Evolutionary conservation across 495 filamentous ascomycete species (phyloP).

Genomic region (Hypoxylon rickii): DNA sequence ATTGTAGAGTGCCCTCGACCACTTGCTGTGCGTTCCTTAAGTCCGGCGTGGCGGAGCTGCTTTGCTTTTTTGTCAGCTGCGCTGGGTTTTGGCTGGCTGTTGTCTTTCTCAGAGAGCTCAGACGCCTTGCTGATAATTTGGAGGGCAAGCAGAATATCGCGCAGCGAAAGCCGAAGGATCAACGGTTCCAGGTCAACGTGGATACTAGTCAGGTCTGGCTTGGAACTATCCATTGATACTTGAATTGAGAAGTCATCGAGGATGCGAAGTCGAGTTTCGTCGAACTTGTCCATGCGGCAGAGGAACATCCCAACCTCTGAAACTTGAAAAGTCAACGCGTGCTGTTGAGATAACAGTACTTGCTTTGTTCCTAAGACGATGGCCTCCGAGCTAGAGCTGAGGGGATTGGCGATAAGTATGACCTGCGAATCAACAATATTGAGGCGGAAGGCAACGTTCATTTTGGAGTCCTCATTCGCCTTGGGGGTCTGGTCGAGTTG

Average conservation of each 20-base stretch:
- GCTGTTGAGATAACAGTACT: constrained; percentile 88
- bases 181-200: constrained; percentile 87
- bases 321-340: constrained; percentile 89
- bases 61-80: constrained; percentile 62
- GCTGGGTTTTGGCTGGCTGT: constrained; percentile 43
- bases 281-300: constrained; percentile 96
- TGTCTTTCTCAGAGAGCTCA: constrained; percentile 71
- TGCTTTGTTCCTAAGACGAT: constrained; percentile 96
- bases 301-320: constrained; percentile 96
- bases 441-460: constrained; percentile 84
- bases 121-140: constrained; percentile 94
- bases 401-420: constrained; percentile 92
- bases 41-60: constrained; percentile 60
- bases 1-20: constrained; percentile 67
- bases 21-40: constrained; percentile 68
- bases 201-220: constrained; percentile 73
- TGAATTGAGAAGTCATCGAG: constrained; percentile 94
- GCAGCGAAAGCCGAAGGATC: constrained; percentile 87
- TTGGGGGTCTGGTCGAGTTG: constrained; percentile 10
- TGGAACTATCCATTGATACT: constrained; percentile 82
- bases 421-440: constrained; percentile 95
- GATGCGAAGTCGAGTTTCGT: constrained; percentile 82
- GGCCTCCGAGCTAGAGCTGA: constrained; percentile 86
- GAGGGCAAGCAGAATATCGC: constrained; percentile 90
- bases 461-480: constrained; percentile 49